Evolutionary conservation across 306 rosid species (phyloP).

Genomic region (Fagus sylvatica): DNA sequence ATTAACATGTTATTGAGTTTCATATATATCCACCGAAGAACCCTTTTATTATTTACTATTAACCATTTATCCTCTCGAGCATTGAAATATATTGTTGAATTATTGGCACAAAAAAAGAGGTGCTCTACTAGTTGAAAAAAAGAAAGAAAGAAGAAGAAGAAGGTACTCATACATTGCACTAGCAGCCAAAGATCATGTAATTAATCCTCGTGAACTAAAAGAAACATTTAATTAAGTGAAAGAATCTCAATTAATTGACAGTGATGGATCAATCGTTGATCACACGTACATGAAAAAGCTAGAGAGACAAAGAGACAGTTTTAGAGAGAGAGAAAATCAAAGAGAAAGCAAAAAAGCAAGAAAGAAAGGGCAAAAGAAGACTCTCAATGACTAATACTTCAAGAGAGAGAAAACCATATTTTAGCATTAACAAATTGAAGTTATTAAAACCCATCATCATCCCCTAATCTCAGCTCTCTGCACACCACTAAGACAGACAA

Average conservation of each 20-base stretch:
- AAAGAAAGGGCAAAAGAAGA: background rate
- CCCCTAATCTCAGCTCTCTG: conserved; percentile 1
- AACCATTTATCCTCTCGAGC: too few species aligned
- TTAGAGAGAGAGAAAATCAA: conserved; percentile 6
- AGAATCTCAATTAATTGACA: conserved; percentile 65
- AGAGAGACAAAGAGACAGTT: conserved; percentile 36
- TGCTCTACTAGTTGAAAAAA: too few species aligned
- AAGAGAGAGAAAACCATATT: conserved; percentile 12
- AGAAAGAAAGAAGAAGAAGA: background rate
- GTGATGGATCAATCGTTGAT: conserved; percentile 50
- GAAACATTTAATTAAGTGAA: conserved; percentile 24
- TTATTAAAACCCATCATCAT: background rate
- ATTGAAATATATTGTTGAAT: too few species aligned
- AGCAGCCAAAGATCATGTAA: conserved; percentile 7
- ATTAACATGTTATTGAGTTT: too few species aligned
- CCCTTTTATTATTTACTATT: too few species aligned
- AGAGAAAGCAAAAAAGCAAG: background rate
- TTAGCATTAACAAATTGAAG: background rate
- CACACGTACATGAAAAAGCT: conserved; percentile 66
- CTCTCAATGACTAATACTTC: background rate
- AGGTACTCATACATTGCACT: background rate
- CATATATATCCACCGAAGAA: too few species aligned
- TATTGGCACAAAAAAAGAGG: too few species aligned
- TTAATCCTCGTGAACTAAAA: conserved; percentile 19
- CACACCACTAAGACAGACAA: background rate